These are phyloP conservation scores for Trichoderma citrinoviride DNA, from an alignment of 2,329 filamentous ascomycete genomes.

Conservation along the genomic window DNA sequence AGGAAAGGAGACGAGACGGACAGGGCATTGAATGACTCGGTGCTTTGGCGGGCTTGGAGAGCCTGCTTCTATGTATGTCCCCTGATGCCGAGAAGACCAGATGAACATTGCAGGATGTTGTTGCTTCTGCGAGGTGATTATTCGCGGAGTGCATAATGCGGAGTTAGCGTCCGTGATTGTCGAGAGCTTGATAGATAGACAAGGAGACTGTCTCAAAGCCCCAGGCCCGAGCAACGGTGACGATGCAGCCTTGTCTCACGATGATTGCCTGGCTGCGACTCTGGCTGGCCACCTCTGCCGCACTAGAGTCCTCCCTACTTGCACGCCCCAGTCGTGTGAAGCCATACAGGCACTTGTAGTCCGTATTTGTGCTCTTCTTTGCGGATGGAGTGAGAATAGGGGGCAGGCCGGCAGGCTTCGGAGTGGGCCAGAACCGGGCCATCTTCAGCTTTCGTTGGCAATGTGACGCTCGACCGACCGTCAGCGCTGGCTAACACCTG, in stretches of 20 bases:
- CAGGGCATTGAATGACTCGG: conserved; percentile 12
- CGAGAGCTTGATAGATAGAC: background rate
- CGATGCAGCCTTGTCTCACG: conserved; percentile 15
- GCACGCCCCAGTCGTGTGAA: conserved; percentile 1
- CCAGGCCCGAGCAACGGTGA: conserved; percentile 3
- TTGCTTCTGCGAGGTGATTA: background rate
- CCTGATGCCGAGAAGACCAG: conserved; percentile 5
- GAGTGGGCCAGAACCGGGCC: conserved; percentile 17
- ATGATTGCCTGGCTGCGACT: conserved; percentile 3
- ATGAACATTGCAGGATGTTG: conserved; percentile 12
- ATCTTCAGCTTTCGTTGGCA: conserved; percentile 15
- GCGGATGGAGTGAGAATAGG: conserved; percentile 13
- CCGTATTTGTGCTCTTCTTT: conserved; percentile 3
- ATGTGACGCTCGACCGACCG: conserved; percentile 3
- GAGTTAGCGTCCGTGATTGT: conserved; percentile 8
- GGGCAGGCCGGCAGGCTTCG: conserved; percentile 1
- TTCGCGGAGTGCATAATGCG: conserved; percentile 4
- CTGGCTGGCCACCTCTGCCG: conserved; percentile 4
- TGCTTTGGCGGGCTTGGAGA: background rate
- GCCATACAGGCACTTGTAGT: conserved; percentile 3
- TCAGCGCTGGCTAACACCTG: background rate
- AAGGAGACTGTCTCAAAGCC: background rate
- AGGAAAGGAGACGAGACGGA: conserved; percentile 6
- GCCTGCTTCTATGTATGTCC: background rate
- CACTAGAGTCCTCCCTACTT: conserved; percentile 6